These are phyloP conservation scores for Coemansia sp. DNA, from an alignment of 192 early-diverging fungal species.

Conservation along the genomic window DNA sequence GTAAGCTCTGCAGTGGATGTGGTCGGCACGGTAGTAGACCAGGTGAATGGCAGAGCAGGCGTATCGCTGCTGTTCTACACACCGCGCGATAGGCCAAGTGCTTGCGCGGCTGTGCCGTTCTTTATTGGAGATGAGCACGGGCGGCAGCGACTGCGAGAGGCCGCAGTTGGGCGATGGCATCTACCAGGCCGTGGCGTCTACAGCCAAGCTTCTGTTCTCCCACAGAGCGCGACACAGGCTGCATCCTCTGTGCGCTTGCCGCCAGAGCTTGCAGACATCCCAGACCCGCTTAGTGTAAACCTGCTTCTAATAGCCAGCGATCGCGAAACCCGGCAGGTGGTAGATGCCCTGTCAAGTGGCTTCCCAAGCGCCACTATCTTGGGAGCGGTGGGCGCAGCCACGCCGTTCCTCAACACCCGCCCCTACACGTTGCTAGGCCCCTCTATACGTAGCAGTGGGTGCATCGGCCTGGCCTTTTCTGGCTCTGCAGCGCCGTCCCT, in stretches of 20 bases:
- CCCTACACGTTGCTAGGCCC: slow-evolving; percentile 27
- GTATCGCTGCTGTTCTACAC: slow-evolving; percentile 31
- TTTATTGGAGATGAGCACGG: slow-evolving; percentile 48
- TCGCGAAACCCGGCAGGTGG: slow-evolving; percentile 30
- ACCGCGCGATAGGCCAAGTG: background rate
- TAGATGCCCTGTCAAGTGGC: slow-evolving; percentile 24
- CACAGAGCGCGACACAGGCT: slow-evolving; percentile 25
- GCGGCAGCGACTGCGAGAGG: slow-evolving; percentile 42
- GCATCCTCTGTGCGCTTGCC: slow-evolving; percentile 28
- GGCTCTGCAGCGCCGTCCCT: background rate
- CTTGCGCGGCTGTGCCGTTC: slow-evolving; percentile 12
- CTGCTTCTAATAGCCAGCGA: slow-evolving; percentile 35
- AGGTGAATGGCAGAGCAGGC: background rate
- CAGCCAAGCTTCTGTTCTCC: background rate
- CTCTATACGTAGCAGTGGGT: slow-evolving; percentile 16
- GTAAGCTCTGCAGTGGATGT: background rate
- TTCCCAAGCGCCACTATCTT: slow-evolving; percentile 44
- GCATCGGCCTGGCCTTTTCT: slow-evolving; percentile 37
- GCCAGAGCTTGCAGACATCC: slow-evolving; percentile 15
- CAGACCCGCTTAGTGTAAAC: slow-evolving; percentile 7
- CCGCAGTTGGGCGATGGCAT: slow-evolving; percentile 48
- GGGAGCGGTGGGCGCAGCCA: slow-evolving; percentile 37
- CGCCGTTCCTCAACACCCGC: slow-evolving; percentile 44
- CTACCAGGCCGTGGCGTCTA: slow-evolving; percentile 22
- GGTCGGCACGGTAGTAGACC: background rate